phyloP scores from a whole-genome alignment of 23 red algal genomes.

The Chondrus crispus region DNA sequence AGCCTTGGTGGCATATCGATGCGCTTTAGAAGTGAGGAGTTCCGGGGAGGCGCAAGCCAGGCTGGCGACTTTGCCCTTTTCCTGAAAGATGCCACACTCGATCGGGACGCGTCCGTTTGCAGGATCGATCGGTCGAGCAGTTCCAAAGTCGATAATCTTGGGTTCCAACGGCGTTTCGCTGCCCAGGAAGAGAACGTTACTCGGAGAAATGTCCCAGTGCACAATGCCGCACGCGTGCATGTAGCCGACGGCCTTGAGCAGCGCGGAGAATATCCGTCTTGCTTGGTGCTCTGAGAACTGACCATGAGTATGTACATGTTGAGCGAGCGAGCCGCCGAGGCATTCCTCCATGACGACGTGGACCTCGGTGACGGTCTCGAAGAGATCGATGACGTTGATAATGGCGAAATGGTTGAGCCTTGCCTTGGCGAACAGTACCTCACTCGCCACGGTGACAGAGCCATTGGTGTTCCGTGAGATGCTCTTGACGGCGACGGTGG shows the following conservation, averaged over 20 bases:
- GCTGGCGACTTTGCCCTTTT: constrained; percentile 37
- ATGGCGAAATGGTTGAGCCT: constrained; percentile 43
- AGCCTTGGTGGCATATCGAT: constrained; percentile 42
- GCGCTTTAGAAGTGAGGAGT: constrained; percentile 40
- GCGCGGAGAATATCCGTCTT: background rate
- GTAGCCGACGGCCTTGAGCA: constrained; percentile 50
- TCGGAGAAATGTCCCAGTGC: constrained; percentile 51
- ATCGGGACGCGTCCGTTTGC: constrained; percentile 41
- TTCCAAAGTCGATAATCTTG: constrained; percentile 45
- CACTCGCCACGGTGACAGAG: constrained; percentile 32
- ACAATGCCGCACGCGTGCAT: constrained; percentile 43
- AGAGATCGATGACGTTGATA: constrained; percentile 19
- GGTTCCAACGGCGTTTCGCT: constrained; percentile 8
- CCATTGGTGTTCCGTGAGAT: constrained; percentile 31
- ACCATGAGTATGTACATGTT: constrained; percentile 8
- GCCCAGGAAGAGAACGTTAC: constrained; percentile 17
- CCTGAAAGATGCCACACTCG: constrained; percentile 37
- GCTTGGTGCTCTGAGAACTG: background rate
- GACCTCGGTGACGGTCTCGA: constrained; percentile 52
- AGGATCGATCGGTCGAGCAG: constrained; percentile 38
- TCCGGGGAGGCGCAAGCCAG: constrained; percentile 42
- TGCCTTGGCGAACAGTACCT: constrained; percentile 39
- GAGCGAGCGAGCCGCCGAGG: constrained; percentile 11
- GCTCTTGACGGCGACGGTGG: constrained; percentile 39
- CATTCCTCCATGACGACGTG: constrained; percentile 62